Evolutionary conservation across 2,329 filamentous ascomycete species (phyloP).

Genomic region (Fusarium annulatum): DNA sequence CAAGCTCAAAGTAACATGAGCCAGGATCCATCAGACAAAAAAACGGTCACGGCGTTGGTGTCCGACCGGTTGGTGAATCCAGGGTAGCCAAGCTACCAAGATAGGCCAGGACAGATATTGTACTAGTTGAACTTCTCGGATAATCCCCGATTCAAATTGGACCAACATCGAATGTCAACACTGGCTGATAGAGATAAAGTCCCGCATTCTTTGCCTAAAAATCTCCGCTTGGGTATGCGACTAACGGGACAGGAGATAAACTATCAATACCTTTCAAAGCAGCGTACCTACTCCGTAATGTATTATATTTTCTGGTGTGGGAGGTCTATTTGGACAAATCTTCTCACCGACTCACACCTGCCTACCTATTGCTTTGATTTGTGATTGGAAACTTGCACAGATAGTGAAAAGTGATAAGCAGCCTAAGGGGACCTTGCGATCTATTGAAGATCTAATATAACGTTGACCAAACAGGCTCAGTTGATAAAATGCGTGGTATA

Average conservation of each 20-base stretch:
- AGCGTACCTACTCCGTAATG: background rate
- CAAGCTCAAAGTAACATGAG: slow-evolving; percentile 6
- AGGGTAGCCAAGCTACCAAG: background rate
- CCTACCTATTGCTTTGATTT: slow-evolving; percentile 1
- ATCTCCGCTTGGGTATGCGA: background rate
- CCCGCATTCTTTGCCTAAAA: background rate
- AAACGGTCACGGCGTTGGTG: slow-evolving; percentile 19
- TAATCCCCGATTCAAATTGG: no score
- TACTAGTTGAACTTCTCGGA: no score
- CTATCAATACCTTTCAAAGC: background rate
- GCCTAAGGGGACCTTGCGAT: background rate
- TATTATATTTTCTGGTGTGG: background rate
- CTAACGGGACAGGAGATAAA: background rate
- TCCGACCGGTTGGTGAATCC: background rate
- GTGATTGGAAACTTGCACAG: background rate
- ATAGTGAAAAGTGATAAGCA: background rate
- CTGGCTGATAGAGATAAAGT: no score
- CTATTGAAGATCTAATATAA: background rate
- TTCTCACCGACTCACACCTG: background rate
- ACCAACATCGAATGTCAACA: no score
- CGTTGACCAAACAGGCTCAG: background rate
- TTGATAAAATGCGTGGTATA: background rate
- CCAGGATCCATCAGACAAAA: background rate
- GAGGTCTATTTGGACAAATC: background rate
- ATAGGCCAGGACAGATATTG: background rate